Evolutionary conservation across 2,329 filamentous ascomycete genomes (phyloP).

Genomic region (Fonsecaea multimorphosa): DNA sequence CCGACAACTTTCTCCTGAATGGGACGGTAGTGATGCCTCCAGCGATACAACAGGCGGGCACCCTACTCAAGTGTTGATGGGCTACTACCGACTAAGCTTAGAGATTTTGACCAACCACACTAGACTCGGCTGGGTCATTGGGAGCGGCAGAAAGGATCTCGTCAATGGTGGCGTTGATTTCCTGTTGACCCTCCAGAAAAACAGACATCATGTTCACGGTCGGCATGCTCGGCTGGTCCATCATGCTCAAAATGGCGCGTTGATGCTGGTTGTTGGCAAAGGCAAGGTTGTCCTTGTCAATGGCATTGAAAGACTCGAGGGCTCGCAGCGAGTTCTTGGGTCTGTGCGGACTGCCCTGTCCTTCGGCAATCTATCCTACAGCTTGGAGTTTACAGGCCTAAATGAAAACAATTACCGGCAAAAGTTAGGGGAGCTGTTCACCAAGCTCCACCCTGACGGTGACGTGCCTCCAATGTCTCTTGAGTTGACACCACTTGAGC

Average conservation of each 20-base stretch:
- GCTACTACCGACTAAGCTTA: conserved; percentile 29
- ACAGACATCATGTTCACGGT: conserved; percentile 18
- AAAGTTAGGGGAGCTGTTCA: conserved; percentile 15
- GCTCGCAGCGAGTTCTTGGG: conserved; percentile 12
- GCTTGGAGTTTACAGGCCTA: conserved; percentile 17
- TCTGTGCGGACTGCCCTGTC: conserved; percentile 16
- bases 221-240: conserved; percentile 26
- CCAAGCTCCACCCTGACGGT: conserved; percentile 7
- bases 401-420: conserved; percentile 21
- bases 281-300: conserved; percentile 23
- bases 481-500: conserved; percentile 24
- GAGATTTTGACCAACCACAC: conserved; percentile 15
- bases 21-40: conserved; percentile 18
- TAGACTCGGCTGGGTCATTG: conserved; percentile 24
- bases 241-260: conserved; percentile 18
- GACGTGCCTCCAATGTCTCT: conserved; percentile 23
- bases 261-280: conserved; percentile 23
- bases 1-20: conserved; percentile 21
- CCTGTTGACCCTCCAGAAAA: conserved; percentile 23
- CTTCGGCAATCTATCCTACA: conserved; percentile 26
- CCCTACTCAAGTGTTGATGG: conserved; percentile 15
- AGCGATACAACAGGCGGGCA: conserved; percentile 12
- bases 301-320: conserved; percentile 14
- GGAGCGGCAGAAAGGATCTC: conserved; percentile 19
- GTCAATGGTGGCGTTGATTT: conserved; percentile 27